Conservation (phyloP, 1,139 yeast genomes). For the Protomyces arabidopsidicola region DNA sequence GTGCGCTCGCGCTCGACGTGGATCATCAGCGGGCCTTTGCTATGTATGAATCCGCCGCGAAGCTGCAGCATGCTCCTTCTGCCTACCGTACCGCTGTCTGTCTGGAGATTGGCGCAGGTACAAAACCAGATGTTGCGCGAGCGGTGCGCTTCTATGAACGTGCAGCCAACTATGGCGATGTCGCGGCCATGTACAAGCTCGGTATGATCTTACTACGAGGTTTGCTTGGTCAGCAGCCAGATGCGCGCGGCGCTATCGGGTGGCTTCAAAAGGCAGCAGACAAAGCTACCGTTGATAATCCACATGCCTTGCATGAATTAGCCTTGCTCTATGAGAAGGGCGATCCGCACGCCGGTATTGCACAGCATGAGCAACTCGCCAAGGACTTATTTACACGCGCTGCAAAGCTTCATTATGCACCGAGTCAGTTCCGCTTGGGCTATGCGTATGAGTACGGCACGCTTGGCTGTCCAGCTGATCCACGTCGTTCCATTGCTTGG, state of each 20-base stretch:
- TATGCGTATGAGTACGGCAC: conserved; percentile 84
- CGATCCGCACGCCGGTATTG: conserved; percentile 36
- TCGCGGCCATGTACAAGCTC: conserved; percentile 61
- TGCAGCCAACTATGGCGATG: conserved; percentile 57
- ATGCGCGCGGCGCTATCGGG: conserved; percentile 48
- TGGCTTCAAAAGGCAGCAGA: conserved; percentile 58
- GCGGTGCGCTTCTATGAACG: conserved; percentile 53
- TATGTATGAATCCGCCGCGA: conserved; percentile 55
- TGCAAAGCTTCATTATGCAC: conserved; percentile 68
- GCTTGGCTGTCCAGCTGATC: conserved; percentile 59
- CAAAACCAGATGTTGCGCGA: conserved; percentile 44
- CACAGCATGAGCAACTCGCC: conserved; percentile 43
- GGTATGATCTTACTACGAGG: conserved; percentile 62
- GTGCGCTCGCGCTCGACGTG: conserved; percentile 50
- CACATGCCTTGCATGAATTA: conserved; percentile 59
- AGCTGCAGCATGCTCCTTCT: conserved; percentile 53
- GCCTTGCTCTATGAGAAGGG: conserved; percentile 70
- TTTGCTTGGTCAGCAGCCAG: conserved; percentile 43
- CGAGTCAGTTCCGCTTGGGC: conserved; percentile 83
- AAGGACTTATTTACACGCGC: conserved; percentile 67
- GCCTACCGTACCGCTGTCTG: conserved; percentile 65
- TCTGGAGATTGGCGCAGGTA: conserved; percentile 63
- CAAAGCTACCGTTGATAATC: conserved; percentile 45
- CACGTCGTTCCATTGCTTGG: conserved; percentile 82
- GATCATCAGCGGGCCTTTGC: conserved; percentile 59